These are phyloP conservation scores for Trichoderma harzianum DNA, from an alignment of 2,329 filamentous ascomycete genomes.

Conservation along the genomic window DNA sequence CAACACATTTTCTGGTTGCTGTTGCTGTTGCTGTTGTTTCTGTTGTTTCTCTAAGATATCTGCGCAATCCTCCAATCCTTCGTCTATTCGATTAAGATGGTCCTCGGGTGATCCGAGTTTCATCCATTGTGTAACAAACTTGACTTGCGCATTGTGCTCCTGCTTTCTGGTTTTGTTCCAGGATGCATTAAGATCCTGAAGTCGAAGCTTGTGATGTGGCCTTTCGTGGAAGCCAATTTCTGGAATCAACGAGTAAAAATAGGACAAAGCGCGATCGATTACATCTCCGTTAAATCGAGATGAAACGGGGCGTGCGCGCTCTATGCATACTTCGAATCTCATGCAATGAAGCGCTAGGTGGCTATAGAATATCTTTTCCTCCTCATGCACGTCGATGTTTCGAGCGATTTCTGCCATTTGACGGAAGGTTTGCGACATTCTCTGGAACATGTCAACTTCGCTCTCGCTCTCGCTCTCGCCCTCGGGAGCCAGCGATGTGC, in stretches of 20 bases:
- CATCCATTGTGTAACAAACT: neutral
- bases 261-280: neutral
- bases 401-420: neutral
- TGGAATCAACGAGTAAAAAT: neutral
- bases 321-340: neutral
- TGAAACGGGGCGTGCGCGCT: neutral
- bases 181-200: neutral
- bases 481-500: neutral
- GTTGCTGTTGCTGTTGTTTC: too few relatives aligned
- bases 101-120: neutral
- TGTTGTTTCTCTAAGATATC: neutral
- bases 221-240: too few relatives aligned
- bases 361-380: neutral
- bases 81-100: neutral
- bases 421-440: neutral
- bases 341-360: neutral
- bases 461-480: neutral
- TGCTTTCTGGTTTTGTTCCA: neutral
- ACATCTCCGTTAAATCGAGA: neutral
- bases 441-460: neutral
- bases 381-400: neutral
- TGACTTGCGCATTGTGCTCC: neutral
- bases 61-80: neutral
- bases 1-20: neutral
- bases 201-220: neutral